Evolutionary conservation across 306 rosid species (phyloP), one percentile per base, ranked within the genome.

Genomic region (Trifolium dubium): DNA sequence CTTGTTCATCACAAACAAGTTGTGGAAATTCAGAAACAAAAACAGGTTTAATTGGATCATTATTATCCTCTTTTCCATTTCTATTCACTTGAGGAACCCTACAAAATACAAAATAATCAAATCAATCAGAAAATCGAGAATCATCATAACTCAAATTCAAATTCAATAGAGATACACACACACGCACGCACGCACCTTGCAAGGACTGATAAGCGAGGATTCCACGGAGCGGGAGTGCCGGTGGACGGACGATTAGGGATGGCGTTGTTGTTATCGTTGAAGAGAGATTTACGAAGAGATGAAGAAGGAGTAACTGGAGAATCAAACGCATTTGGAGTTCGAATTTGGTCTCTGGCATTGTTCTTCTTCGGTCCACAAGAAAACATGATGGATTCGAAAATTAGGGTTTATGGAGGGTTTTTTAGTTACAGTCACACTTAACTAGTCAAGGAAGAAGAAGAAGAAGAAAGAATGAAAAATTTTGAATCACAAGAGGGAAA

Each of bases 141-240:
- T 32, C 63, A 5, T 23, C 23, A 23, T 23, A 23, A 23, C 23
- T 23, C 23, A 30, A 71, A 71, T 7, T 37, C 40, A 7, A 37
- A 37, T 35, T 5, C 6, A 49, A 23, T 23, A 23, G 23, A 23
- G 23, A 23, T 0, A 23, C 1, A 23, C 1, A 23, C 1, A 23
- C 23, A 23, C 23, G 1, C 23, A 23, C 23, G 1, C 23, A 23
- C 23, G 23, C 23, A 23, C 23, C 23, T 23, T 23, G 98, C 97
- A 13, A 93, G 90, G 13, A 93, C 92, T 0, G 98, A 93, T 55
- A 91, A 85, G 80, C 96, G 96, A 79, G 97, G 94, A 77, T 89
- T 90, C 98, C 98, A 94, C 10, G 97, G 96, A 37, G 97, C 98
- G 35, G 97, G 98, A 23, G 98, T 94, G 62, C 98, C 98, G 73